A percentile compares a stretch with the other conserved stretches of the same genome.
phyloP scores from a whole-genome alignment of 768 basidiomycete species.

The Leccinellum rugosiceps region DNA sequence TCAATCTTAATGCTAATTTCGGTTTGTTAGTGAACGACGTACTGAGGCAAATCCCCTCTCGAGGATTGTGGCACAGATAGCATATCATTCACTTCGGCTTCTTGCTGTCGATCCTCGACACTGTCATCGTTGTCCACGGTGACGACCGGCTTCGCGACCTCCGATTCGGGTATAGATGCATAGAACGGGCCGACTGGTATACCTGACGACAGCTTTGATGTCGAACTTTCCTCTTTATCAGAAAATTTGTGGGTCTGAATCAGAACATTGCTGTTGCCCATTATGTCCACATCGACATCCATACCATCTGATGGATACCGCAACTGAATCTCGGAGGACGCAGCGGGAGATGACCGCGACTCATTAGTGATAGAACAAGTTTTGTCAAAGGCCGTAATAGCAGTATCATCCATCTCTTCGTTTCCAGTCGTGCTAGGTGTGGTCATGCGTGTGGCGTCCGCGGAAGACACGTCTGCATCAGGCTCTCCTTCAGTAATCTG shows the following conservation, averaged over 20 bases:
- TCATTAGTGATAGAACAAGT: slow-evolving; percentile 16
- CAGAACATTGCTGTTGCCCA: not conserved
- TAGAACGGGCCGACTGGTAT: slow-evolving; percentile 27
- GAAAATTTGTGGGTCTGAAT: not conserved
- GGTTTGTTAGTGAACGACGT: slow-evolving; percentile 1
- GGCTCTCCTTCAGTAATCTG: slow-evolving; percentile 4
- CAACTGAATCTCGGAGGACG: slow-evolving; percentile 4
- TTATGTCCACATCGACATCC: slow-evolving; percentile 22
- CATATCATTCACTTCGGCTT: slow-evolving; percentile 33
- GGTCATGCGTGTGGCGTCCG: slow-evolving; percentile 16
- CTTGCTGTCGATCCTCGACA: slow-evolving; percentile 29
- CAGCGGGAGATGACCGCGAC: slow-evolving; percentile 6
- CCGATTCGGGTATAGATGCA: not conserved
- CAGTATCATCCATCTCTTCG: slow-evolving; percentile 13
- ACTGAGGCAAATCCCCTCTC: slow-evolving; percentile 20
- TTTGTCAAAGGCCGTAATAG: slow-evolving; percentile 8
- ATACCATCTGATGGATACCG: slow-evolving; percentile 24
- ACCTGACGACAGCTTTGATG: slow-evolving; percentile 7
- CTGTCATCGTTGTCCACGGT: slow-evolving; percentile 25
- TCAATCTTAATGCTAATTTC: not conserved
- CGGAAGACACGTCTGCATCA: slow-evolving; percentile 16
- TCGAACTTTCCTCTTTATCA: not conserved
- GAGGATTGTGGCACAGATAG: slow-evolving; percentile 19
- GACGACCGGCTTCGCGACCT: not conserved
- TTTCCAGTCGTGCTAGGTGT: slow-evolving; percentile 19